Base-by-base conservation (phyloP, 257 asterid species). In the Cruciata laevipes region DNA sequence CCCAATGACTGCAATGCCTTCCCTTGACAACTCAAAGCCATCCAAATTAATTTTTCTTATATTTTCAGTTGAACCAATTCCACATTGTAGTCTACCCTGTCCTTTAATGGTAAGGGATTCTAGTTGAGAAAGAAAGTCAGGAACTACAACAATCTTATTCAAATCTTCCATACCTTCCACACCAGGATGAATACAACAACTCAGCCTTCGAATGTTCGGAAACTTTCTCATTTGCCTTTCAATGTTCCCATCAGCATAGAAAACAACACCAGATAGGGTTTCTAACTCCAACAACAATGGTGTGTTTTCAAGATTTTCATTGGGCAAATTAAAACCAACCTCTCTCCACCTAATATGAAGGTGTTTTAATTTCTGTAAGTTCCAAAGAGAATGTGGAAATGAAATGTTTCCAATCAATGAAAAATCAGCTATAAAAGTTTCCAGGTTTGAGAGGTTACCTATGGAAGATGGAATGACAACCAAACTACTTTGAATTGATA, bases 181-280 rank as follows among this genome's bases (percentile, higher is more conserved):
- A 5, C 58, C 24, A 18, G 31, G 35, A 7, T 0, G 11, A 3
- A 35, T 13, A 23, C 23, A 1, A 37, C 61, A 66, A 7, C 61
- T 53, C 25, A 71, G 4, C 44, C 57, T 63, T 11, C 63, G 69
- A n/a, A 71, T 14, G 13, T 49, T 63, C 0, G 75, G 69, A 3
- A 61, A 61, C 25, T 21, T 61, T 16, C 52, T 35, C 3, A 53
- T 30, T 0, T 18, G 30, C 17, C 60, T 33, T 7, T 33, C 12
- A 18, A 62, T 14, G 3, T 13, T 13, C 6, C 1, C 13, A 17
- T 24, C 18, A 11, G 27, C 8, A 21, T 0, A 0, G 52, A 44
- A 44, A 13, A 47, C 5, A 5, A 16, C 1, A 2, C 11, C 10
- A 11, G 62, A 38, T 21, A 70, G 52, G 58, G 51, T 47, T 12